Base-by-base conservation (phyloP, 208 protist genomes). In the Trypanosomatidae sp. region DNA sequence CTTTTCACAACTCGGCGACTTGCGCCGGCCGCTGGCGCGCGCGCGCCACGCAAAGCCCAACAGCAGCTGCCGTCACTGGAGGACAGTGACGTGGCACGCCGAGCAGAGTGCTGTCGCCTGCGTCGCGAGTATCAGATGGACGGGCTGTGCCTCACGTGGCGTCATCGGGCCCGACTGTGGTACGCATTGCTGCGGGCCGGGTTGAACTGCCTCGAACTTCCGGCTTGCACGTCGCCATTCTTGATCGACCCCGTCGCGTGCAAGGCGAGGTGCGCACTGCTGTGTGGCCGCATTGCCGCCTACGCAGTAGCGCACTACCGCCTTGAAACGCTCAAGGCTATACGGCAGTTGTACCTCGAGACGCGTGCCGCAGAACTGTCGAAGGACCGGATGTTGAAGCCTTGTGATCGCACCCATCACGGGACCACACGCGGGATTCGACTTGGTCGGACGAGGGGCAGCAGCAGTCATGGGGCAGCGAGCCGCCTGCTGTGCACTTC, bases 281-380 rank as follows among this genome's bases (percentile, higher is more conserved):
- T 94, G 49, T 91, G 83, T 17, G 81, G 89, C 62, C 84, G 89
- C 44, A 81, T 87, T 9, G 86, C 79, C 33, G 80, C 81, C 6
- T 94, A 89, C 78, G 82, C 86, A 4, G 81, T 73, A 39, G 74
- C 88, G 53, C 80, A 73, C 6, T 73, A 87, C 58, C 77, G 77
- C 7, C 66, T 90, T 1, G 84, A 82, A 62, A 87, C 86, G 1
- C 53, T 93, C 33, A 62, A 81, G 66, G 77, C 71, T 3, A 62
- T 88, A 7, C 79, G 77, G 1, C 68, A 84, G 6, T 65, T 69
- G 7, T 79, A 82, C 68, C 62, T 78, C 0, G 66, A 70, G 46
- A 30, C 33, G 5, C 79, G 79, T 0, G 76, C 76, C 13, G 69
- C 73, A 41, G 79, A 82, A 66, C 17, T 84, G 41, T 62, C 71